These are phyloP conservation scores for Neodidymelliopsis sp. DNA, from an alignment of 2,329 filamentous ascomycete genomes.

Conservation along the genomic window DNA sequence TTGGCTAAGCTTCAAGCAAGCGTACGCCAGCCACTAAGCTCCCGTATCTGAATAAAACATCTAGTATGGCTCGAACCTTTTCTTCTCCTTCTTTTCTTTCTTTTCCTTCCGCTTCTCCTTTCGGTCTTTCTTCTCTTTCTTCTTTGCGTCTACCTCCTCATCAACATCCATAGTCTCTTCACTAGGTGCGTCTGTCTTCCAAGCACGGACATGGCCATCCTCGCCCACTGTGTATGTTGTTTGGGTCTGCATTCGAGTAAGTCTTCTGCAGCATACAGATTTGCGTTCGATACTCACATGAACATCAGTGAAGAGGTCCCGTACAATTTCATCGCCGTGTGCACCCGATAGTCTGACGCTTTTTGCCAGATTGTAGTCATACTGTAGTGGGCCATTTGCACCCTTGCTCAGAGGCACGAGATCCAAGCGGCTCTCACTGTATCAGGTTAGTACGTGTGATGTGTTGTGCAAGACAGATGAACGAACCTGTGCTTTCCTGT, in stretches of 20 bases:
- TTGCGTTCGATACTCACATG: slow-evolving; percentile 35
- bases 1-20: no score
- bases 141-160: slow-evolving; percentile 23
- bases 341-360: slow-evolving; percentile 48
- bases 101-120: slow-evolving; percentile 45
- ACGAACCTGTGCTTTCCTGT: slow-evolving; percentile 73
- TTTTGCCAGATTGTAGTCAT: slow-evolving; percentile 35
- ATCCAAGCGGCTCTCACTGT: slow-evolving; percentile 37
- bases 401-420: slow-evolving; percentile 42
- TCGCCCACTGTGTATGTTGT: slow-evolving; percentile 59
- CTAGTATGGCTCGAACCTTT: slow-evolving; percentile 51
- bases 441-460: background rate
- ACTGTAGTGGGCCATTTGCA: slow-evolving; percentile 35
- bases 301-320: slow-evolving; percentile 54
- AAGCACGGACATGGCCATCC: slow-evolving; percentile 55
- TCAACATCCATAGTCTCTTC: slow-evolving; percentile 38
- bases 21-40: no score
- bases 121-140: slow-evolving; percentile 38
- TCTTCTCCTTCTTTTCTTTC: slow-evolving; percentile 46
- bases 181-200: slow-evolving; percentile 40
- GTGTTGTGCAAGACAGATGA: background rate
- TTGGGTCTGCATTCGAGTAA: slow-evolving; percentile 30
- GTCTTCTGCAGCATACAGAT: background rate
- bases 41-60: no score
- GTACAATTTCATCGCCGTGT: slow-evolving; percentile 58